Evolutionary conservation across 805 yeast species (phyloP), one percentile per base, ranked within the genome.

Genomic region (Priceomyces fermenticarens): DNA sequence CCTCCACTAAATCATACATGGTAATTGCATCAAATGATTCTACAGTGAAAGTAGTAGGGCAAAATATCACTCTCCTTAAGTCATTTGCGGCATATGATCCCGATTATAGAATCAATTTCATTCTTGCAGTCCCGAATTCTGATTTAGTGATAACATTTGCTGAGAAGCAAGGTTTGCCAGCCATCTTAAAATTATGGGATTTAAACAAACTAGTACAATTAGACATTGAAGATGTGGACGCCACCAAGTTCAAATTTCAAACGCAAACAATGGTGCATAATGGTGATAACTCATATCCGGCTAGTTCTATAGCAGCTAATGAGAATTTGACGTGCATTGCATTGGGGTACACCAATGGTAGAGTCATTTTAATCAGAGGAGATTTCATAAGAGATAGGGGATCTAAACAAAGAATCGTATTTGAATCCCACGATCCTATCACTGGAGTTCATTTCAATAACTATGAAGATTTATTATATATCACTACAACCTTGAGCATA

Each of bases 341-440:
- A 0, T 64, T 87, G 35, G 96, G 96, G 0, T 87, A 80, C 52
- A 83, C 90, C 10, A 84, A 89, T 58, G 99, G 99, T 2, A 73
- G 80, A 14, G 88, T 90, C 2, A 67, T 90, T 2, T 65, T 90
- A 5, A 78, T 90, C 0, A 67, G 98, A 46, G 99, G 99, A 7
- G 98, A 93, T 59, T 60, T 93, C 26, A 49, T 88, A 5, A 79
- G 89, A 51, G 99, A 93, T 55, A 69, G 96, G 43, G 98, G 98
- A 0, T 81, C 96, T 8, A 78, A 93, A 48, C 98, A 91, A 54
- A 69, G 97, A 23, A 59, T 84, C 0, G 81, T 90, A 1, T 87
- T 81, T 55, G 87, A 84, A 43, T 77, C 82, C 38, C 65, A 72
- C 2, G 93, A 88, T 36, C 96, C 97, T 1, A 75, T 93, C 13